Base-by-base conservation (phyloP, 129 eudicot genomes). In the Chrysanthemum lavandulifolium region DNA sequence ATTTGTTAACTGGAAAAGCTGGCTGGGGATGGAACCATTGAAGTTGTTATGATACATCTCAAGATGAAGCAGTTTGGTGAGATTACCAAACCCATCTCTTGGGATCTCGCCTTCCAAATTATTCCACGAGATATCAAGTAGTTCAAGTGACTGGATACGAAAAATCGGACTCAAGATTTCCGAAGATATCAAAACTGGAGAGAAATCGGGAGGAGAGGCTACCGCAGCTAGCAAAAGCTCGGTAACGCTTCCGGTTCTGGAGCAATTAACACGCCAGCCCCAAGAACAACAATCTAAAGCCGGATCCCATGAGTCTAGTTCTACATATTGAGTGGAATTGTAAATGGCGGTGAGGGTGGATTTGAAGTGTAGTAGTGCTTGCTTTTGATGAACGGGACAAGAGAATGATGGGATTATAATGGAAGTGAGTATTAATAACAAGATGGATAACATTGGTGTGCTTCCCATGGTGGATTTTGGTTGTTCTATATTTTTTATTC, bases 251-350 rank as follows among this genome's bases (percentile, higher is more conserved):
- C 47, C 47, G 2, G 47, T 40, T 7, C 10, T 1, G 47, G 47
- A 40, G 10, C 91, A 86, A 6, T 48, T 58, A 10, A 86, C 88
- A 13, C 82, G 51, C 18, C 0, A n/a, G n/a, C n/a, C 82, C 91
- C 91, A 83, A 2, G 50, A 13, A 60, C 91, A 86, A 66, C 91
- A 86, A 60, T 81, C 80, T 3, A 81, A 63, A 51, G 10, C 65
- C 1, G 76, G 73, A 23, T 76, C 68, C 91, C 91, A 86, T 15
- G 89, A 69, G 6, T 82, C 68, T 13, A 76, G 74, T 10, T 67
- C 61, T 4, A 0, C 10, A 40, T 40, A 40, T 40, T 1, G 36
- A 31, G 36, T 67, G 36, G 86, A 52, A 40, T 76, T 63, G 69
- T 29, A 16, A 49, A 76, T 49, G 74, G 75, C 4, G 69, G 75